Conservation (phyloP, 257 asterid genomes). For the Euphrasia confusa region DNA sequence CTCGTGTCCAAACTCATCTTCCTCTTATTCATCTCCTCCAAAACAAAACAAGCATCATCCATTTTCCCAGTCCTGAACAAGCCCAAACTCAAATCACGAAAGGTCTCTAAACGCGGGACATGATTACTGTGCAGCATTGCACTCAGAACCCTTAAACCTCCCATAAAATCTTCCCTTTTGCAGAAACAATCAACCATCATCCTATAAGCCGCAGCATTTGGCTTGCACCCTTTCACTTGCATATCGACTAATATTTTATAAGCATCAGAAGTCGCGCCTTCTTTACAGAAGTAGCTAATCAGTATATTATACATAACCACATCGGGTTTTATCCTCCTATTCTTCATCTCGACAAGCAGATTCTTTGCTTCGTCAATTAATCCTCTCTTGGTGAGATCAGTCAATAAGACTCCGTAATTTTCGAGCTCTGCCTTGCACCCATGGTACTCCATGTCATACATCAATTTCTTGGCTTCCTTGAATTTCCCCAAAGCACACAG, state of each 20-base stretch:
- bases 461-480: constrained; percentile 67
- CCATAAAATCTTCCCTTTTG: constrained; percentile 43
- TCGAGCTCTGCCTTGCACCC: constrained; percentile 62
- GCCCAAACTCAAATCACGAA: constrained; percentile 42
- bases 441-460: constrained; percentile 94
- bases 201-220: constrained; percentile 77
- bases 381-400: constrained; percentile 61
- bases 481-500: constrained; percentile 48
- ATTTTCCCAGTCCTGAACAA: constrained; percentile 43
- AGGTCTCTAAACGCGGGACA: constrained; percentile 51
- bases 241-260: constrained; percentile 66
- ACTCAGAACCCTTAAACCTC: constrained; percentile 62
- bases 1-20: constrained; percentile 37
- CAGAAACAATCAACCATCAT: constrained; percentile 77
- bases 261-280: constrained; percentile 51
- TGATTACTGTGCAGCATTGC: constrained; percentile 59
- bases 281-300: constrained; percentile 44
- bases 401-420: constrained; percentile 74
- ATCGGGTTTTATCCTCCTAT: constrained; percentile 62
- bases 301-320: constrained; percentile 66
- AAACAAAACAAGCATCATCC: constrained; percentile 52
- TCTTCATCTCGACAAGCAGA: constrained; percentile 78
- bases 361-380: constrained; percentile 55
- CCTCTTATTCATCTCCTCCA: constrained; percentile 73
- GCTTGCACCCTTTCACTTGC: constrained; percentile 63